Base-by-base conservation (phyloP, 148 eudicot species). In the Silene latifolia region DNA sequence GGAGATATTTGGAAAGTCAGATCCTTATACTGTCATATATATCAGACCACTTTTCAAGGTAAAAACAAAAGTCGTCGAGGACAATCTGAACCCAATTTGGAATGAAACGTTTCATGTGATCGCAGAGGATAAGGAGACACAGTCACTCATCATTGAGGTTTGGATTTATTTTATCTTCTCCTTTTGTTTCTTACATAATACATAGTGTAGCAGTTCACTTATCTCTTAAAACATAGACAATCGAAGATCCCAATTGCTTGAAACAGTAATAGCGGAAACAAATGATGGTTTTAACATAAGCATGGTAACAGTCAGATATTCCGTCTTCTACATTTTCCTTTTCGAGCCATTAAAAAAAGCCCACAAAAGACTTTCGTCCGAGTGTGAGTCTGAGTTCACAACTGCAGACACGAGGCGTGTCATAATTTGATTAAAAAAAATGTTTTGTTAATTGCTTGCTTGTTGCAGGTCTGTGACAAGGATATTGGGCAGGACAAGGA, bases 51-150 rank as follows among this genome's bases (percentile, higher is more conserved):
- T 95, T 69, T 90, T 90, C 72, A 95, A 92, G 85, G 90, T 92
- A 27, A 95, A 90, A 80, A 87, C 98, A 56, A 92, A 90, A 81
- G 86, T 84, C 20, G 76, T 95, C 32, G 90, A 92, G 0, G 89
- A 95, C 78, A 92, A 92, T 85, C 85, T 95, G 69, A 92, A 95
- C 81, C 98, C 98, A 51, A 84, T 85, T 71, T 95, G 98, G 98
- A 75, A 95, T 82, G 91, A 95, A 83, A 84, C 93, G 21, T 95
- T 90, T 83, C 87, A 89, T 66, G 69, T 95, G 79, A 85, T 92
- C 63, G 98, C 87, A 19, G 98, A 92, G 85, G 98, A 95, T 82
- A 92, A 90, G 84, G 98, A 95, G 85, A 92, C 98, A 20, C 97
- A 95, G 71, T 86, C 87, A 27, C 89, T 92, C 61, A 71, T 88